Base-by-base conservation (phyloP, 345 rosid species). In the Gossypium longicalyx region DNA sequence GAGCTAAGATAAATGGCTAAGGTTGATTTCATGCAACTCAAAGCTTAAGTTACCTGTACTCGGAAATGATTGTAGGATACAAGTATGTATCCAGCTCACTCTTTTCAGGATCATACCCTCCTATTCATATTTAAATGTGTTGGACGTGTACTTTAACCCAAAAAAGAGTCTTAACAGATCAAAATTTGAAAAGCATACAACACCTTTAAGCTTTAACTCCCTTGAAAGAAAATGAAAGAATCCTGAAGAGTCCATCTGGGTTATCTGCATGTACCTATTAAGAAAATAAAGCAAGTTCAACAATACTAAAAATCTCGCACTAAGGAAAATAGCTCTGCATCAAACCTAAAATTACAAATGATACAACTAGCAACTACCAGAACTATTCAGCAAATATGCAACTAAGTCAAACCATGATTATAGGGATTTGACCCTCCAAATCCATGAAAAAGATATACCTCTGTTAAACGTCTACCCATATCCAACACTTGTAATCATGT, bases 211-310 rank as follows among this genome's bases (percentile, higher is more conserved):
- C 44, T 79, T 82, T 86, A 44, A 87, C 73, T 25, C 81, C 84
- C 76, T 77, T 86, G 84, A 94, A 94, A 61, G 97, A 89, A 64
- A 95, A 87, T 54, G 96, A 82, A 49, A 94, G 91, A 80, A 91
- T 89, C 82, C 87, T 87, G 85, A 94, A 94, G 60, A 94, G 95
- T 52, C 98, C 98, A 75, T 91, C 94, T 1, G 98, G 98, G 68
- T 94, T 94, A 85, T 92, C 98, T 0, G 98, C 85, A 60, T 94
- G 98, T 63, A 92, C 98, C 98, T 94, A 81, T 57, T 61, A 22
- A 72, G 72, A 45, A 27, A 27, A 2, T 25, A 62, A 12, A 41
- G 13, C 60, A 65, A 59, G 25, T 17, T 38, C 9, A 38, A n/a
- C 29, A 52, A 23, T 43, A 7, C 20, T 19, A 9, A 25, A 71